These are phyloP conservation scores for Sclerotinia spermophila DNA, from an alignment of 2,329 filamentous ascomycete genomes.

Conservation along the genomic window DNA sequence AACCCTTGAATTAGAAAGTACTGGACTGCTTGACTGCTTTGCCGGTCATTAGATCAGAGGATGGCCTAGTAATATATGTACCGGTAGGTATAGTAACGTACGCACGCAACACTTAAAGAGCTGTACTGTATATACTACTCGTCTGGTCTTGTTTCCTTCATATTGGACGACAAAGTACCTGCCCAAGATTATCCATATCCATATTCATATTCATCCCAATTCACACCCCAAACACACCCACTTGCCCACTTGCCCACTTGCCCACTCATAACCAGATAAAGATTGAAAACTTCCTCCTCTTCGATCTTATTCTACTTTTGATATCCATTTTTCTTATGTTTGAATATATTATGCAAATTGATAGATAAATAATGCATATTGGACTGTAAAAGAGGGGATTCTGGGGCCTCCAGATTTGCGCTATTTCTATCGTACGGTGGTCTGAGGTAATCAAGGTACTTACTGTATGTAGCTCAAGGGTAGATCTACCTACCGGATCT, in stretches of 20 bases:
- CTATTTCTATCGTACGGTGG: conserved; percentile 7
- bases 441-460: neutral
- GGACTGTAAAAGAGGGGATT: neutral
- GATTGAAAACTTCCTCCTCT: neutral
- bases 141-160: neutral
- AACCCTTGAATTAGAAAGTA: neutral
- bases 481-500: conserved; percentile 1
- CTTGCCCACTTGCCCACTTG: neutral
- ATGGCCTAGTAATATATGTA: neutral
- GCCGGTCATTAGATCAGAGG: neutral
- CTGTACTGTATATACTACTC: neutral
- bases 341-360: neutral
- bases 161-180: neutral
- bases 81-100: neutral
- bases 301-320: neutral
- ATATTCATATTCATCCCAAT: neutral
- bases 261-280: neutral
- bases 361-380: neutral
- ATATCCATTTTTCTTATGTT: neutral
- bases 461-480: neutral
- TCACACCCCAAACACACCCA: neutral
- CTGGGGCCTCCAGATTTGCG: conserved; percentile 2
- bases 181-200: neutral
- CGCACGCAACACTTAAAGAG: neutral
- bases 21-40: neutral